Conservation (phyloP, 2,329 filamentous ascomycete species). For the Trichoderma polysporum region DNA sequence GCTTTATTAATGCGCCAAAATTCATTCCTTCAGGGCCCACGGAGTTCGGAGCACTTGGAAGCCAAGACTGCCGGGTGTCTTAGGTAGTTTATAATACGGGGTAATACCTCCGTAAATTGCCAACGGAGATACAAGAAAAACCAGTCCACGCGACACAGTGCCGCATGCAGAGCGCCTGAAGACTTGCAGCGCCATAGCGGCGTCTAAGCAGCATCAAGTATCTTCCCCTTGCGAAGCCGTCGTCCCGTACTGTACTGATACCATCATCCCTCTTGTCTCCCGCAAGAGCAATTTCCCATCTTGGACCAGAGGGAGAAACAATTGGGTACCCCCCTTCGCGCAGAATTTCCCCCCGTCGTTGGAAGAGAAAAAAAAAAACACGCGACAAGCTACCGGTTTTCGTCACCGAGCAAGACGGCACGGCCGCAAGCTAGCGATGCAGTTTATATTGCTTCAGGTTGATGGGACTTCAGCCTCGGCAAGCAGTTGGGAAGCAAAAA, state of each 20-base stretch:
- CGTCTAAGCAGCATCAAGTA: not conserved
- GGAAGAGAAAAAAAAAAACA: not conserved
- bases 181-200: not conserved
- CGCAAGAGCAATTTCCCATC: conserved; percentile 7
- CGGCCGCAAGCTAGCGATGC: conserved; percentile 7
- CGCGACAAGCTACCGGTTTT: conserved; percentile 20
- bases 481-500: not conserved
- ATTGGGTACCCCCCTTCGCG: no score
- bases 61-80: not conserved
- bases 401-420: conserved; percentile 17
- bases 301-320: not conserved
- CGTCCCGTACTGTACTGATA: not conserved
- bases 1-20: not conserved
- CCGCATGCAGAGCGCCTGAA: not conserved
- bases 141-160: conserved; percentile 11
- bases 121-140: not conserved
- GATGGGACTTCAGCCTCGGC: not conserved
- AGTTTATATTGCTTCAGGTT: not conserved
- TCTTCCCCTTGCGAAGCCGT: not conserved
- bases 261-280: not conserved
- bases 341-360: not conserved
- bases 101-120: not conserved
- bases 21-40: not conserved
- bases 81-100: not conserved
- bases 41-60: conserved; percentile 4